Evolutionary conservation across 129 eudicot species (phyloP).

Genomic region (Pseudognaphalium luteoalbum): DNA sequence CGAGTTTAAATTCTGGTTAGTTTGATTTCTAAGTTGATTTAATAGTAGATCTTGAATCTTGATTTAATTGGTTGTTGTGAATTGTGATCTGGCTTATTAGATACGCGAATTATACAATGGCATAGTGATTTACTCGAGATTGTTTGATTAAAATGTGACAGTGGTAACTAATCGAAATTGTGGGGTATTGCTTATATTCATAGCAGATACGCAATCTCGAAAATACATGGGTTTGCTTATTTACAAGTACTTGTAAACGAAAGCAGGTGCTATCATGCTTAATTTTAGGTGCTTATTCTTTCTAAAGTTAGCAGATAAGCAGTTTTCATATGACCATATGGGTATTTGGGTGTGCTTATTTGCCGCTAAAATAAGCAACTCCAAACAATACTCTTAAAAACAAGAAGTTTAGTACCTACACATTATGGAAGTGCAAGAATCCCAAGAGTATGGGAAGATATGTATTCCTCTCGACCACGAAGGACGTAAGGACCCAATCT

Average conservation of each 20-base stretch:
- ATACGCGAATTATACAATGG: neutral
- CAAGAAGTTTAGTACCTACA: too few species aligned
- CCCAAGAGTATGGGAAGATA: neutral
- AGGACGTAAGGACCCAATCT: too few species aligned
- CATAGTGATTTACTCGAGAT: neutral
- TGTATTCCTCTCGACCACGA: neutral
- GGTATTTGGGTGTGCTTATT: too few species aligned
- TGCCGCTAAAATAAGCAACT: too few species aligned
- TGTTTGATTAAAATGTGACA: neutral
- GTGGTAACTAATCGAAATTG: neutral
- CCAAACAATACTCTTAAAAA: too few species aligned
- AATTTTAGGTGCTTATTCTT: too few species aligned
- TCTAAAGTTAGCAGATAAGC: too few species aligned
- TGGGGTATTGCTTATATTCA: neutral
- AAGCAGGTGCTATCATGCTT: too few species aligned
- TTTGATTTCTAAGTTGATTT: neutral
- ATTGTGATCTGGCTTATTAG: neutral
- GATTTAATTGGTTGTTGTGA: constrained; percentile 20
- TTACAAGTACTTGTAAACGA: too few species aligned
- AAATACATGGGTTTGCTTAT: too few species aligned
- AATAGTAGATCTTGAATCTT: constrained; percentile 5
- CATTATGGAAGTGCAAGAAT: neutral
- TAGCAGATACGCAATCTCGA: too few species aligned
- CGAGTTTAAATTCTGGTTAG: constrained; percentile 85
- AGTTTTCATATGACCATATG: too few species aligned